phyloP scores from a whole-genome alignment of 768 basidiomycete species.

The Macrolepiota dolichaula region DNA sequence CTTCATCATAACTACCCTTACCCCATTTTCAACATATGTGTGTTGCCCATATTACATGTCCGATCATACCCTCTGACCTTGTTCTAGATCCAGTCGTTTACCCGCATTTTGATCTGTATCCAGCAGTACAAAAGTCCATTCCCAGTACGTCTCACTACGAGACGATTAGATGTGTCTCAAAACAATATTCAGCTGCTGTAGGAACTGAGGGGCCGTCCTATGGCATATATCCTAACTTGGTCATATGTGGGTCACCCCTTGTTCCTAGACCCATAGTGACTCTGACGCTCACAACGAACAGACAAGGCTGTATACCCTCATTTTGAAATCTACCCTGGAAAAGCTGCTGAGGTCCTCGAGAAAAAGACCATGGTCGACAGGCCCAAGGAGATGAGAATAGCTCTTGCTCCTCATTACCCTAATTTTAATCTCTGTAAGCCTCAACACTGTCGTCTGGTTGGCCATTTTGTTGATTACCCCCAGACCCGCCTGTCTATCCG shows the following conservation, averaged over 20 bases:
- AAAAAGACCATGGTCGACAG: not conserved
- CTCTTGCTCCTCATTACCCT: slow-evolving; percentile 23
- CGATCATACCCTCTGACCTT: not conserved
- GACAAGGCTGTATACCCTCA: slow-evolving; percentile 33
- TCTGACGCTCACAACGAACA: slow-evolving; percentile 15
- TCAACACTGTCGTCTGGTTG: not conserved
- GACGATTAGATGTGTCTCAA: too few species aligned
- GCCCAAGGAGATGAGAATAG: not conserved
- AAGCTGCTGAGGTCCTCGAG: not conserved
- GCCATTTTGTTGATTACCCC: not conserved
- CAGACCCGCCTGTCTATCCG: slow-evolving; percentile 37
- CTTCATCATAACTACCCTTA: slow-evolving; percentile 10
- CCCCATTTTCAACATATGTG: not conserved
- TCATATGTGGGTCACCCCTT: slow-evolving; percentile 6
- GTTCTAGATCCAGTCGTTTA: slow-evolving; percentile 28
- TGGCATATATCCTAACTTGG: slow-evolving; percentile 1
- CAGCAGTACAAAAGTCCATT: slow-evolving; percentile 1
- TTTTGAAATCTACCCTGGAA: slow-evolving; percentile 20
- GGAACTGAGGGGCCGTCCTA: not conserved
- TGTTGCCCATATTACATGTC: not conserved
- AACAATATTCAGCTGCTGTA: not conserved
- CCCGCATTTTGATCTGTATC: slow-evolving; percentile 31
- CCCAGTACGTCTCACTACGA: not conserved
- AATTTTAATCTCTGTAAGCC: slow-evolving; percentile 32
- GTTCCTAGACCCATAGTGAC: not conserved